These are phyloP conservation scores for Austroboletus novae-zelandiae DNA, from an alignment of 1,284 basidiomycete genomes.

Conservation along the genomic window DNA sequence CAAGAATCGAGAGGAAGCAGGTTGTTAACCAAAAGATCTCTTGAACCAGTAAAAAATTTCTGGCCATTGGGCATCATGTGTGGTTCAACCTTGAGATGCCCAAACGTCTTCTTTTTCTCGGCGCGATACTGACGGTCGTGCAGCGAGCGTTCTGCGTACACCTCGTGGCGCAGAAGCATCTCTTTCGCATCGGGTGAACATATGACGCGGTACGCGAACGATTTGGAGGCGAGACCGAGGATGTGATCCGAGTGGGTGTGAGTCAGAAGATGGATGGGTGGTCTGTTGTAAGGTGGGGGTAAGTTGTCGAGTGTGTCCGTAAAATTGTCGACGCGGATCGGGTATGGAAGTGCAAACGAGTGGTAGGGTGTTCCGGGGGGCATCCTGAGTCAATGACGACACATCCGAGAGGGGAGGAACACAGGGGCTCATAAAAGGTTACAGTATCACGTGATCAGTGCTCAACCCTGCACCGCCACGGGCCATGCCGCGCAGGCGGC, in stretches of 20 bases:
- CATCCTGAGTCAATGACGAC: constrained; percentile 39
- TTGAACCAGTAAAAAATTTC: constrained; percentile 46
- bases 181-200: constrained; percentile 81
- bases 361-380: constrained; percentile 68
- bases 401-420: background rate
- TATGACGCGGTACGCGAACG: constrained; percentile 64
- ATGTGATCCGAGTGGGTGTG: constrained; percentile 87
- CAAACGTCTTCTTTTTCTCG: constrained; percentile 59
- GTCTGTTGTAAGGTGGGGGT: constrained; percentile 38
- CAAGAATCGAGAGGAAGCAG: background rate
- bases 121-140: constrained; percentile 50
- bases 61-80: constrained; percentile 45
- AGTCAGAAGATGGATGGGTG: constrained; percentile 71
- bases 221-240: constrained; percentile 63
- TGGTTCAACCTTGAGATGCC: constrained; percentile 63
- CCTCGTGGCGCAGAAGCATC: constrained; percentile 77
- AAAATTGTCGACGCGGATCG: constrained; percentile 81
- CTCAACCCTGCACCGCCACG: too few relatives aligned
- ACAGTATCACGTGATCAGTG: too few relatives aligned
- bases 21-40: constrained; percentile 49
- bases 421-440: constrained; percentile 14
- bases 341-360: constrained; percentile 66
- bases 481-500: too few relatives aligned
- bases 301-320: constrained; percentile 37
- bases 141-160: constrained; percentile 59